Percentiles rank a stretch among this genome's conserved stretches.
Conservation (phyloP, 176 grass and related monocot genomes). For the Triticum turgidum region DNA sequence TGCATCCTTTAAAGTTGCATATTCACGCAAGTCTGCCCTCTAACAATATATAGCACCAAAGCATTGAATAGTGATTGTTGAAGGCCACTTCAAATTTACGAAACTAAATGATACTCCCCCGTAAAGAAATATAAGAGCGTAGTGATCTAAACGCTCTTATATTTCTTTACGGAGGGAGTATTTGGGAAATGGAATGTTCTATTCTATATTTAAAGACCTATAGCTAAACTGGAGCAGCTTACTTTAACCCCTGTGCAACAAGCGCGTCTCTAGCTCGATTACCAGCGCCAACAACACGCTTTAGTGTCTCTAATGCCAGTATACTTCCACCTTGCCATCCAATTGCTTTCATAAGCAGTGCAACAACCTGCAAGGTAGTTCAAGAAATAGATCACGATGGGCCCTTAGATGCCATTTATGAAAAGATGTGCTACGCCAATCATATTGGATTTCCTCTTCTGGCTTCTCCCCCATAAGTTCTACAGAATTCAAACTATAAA, state of each 20-base stretch:
- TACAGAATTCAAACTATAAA: not conserved
- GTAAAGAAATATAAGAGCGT: too few species aligned
- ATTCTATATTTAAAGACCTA: not conserved
- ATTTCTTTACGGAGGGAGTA: not conserved
- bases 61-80: not conserved
- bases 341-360: conserved; percentile 99
- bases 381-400: conserved; percentile 22
- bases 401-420: conserved; percentile 9
- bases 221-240: conserved; percentile 37
- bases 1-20: not conserved
- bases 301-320: conserved; percentile 92
- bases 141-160: too few species aligned
- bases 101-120: not conserved
- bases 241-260: conserved; percentile 97
- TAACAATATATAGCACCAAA: not conserved
- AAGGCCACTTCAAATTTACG: not conserved
- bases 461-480: not conserved
- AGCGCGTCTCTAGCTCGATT: conserved; percentile 97
- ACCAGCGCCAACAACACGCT: conserved; percentile 97
- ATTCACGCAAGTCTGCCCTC: not conserved
- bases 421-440: not conserved
- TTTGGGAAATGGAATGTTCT: not conserved
- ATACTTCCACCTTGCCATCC: conserved; percentile 98
- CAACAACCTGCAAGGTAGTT: conserved; percentile 72
- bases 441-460: conserved; percentile 18